phyloP scores from a whole-genome alignment of 345 rosid species.

The Tarenaya hassleriana region DNA sequence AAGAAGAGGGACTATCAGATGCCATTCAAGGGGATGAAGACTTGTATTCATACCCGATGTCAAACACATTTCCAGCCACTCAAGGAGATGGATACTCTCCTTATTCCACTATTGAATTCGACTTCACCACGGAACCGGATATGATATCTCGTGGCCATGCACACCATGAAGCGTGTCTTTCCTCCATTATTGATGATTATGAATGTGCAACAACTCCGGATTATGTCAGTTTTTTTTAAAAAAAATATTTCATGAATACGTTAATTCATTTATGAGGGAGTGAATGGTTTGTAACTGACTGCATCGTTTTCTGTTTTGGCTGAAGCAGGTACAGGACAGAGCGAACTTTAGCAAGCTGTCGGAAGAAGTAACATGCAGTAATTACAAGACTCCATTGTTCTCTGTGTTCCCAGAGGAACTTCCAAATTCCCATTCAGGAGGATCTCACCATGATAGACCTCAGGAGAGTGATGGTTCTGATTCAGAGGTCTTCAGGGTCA shows the following conservation, averaged over 20 bases:
- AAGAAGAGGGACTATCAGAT: constrained; percentile 29
- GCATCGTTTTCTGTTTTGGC: constrained; percentile 14
- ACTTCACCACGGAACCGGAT: constrained; percentile 18
- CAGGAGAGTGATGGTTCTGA: constrained; percentile 82
- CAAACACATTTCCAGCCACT: constrained; percentile 30
- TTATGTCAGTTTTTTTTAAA: not conserved
- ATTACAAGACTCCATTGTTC: constrained; percentile 25
- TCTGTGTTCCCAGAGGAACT: constrained; percentile 38
- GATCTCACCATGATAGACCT: too few species aligned
- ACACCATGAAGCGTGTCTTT: constrained; percentile 32
- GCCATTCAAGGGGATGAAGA: constrained; percentile 32
- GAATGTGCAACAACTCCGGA: constrained; percentile 33
- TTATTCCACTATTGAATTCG: constrained; percentile 55
- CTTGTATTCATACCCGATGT: constrained; percentile 43
- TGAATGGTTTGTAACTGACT: too few species aligned
- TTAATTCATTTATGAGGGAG: too few species aligned
- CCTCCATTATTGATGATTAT: constrained; percentile 33
- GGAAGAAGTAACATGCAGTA: constrained; percentile 33
- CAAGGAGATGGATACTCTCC: constrained; percentile 58
- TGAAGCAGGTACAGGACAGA: constrained; percentile 42
- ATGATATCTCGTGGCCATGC: constrained; percentile 7
- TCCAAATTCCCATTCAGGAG: constrained; percentile 16
- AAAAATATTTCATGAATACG: not conserved
- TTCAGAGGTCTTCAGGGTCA: constrained; percentile 76
- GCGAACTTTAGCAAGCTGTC: constrained; percentile 33